Conservation (phyloP, 176 grass and related monocot genomes). For the Juncus inflexus region DNA sequence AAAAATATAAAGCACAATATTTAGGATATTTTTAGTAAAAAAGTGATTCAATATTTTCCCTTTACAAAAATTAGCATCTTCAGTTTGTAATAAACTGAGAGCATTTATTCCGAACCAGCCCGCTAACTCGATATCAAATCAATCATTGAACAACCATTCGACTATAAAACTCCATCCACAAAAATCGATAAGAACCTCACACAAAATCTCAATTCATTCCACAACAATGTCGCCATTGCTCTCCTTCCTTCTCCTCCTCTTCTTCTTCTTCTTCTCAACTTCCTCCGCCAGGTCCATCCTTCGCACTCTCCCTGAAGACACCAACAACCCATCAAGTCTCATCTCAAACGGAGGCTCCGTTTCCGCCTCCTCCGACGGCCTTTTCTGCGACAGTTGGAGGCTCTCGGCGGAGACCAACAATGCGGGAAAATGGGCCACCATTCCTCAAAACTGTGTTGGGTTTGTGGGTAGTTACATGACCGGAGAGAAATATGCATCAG, state of each 20-base stretch:
- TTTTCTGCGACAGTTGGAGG: constrained; percentile 89
- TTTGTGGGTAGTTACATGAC: constrained; percentile 53
- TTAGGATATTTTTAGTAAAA: too few species aligned
- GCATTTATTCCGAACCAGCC: too few species aligned
- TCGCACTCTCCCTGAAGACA: constrained; percentile 29
- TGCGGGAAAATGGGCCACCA: constrained; percentile 43
- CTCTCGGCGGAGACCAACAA: constrained; percentile 79
- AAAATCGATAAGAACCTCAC: too few species aligned
- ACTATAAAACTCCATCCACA: too few species aligned
- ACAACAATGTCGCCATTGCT: constrained; percentile 17
- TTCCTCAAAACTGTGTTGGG: constrained; percentile 39
- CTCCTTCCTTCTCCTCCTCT: constrained; percentile 17
- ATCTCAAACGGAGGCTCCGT: neutral
- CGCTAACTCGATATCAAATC: too few species aligned
- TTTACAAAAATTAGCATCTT: too few species aligned
- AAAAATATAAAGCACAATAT: too few species aligned
- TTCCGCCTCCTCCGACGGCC: constrained; percentile 10
- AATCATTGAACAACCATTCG: too few species aligned
- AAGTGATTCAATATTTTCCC: too few species aligned
- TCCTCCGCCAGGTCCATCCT: constrained; percentile 31
- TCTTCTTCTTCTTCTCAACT: constrained; percentile 2
- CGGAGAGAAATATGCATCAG: constrained; percentile 60
- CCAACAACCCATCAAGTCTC: neutral
- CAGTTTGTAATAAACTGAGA: too few species aligned
- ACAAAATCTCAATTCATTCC: neutral